Conservation (phyloP, 2,329 filamentous ascomycete species). For the Diaporthe humulicola region DNA sequence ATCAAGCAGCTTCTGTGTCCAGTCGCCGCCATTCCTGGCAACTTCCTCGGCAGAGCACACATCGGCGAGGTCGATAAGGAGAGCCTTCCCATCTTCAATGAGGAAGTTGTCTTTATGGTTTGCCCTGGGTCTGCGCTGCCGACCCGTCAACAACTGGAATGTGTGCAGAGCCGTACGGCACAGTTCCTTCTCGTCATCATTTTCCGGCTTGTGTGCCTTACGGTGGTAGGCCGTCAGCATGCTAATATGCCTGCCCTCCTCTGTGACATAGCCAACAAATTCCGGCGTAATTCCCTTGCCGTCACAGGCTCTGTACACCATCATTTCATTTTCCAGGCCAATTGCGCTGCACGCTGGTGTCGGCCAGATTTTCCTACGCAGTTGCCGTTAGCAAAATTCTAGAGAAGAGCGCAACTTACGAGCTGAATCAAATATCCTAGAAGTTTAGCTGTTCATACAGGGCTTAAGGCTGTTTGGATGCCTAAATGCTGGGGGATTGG, state of each 20-base stretch:
- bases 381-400: neutral
- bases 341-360: constrained; percentile 1
- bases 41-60: constrained; percentile 15
- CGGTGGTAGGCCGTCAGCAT: constrained; percentile 29
- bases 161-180: constrained; percentile 24
- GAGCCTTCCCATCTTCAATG: constrained; percentile 28
- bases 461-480: neutral
- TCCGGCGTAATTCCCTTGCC: constrained; percentile 20
- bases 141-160: constrained; percentile 29
- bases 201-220: constrained; percentile 11
- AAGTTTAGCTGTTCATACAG: neutral
- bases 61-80: constrained; percentile 28
- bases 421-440: neutral
- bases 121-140: constrained; percentile 27
- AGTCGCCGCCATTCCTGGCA: neutral
- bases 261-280: constrained; percentile 31
- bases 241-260: constrained; percentile 33
- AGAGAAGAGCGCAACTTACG: neutral
- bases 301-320: constrained; percentile 30
- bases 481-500: neutral
- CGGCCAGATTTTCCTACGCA: constrained; percentile 32
- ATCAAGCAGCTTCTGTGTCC: neutral
- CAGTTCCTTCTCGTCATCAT: constrained; percentile 19
- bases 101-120: constrained; percentile 32
- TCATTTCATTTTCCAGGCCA: constrained; percentile 35